These are phyloP conservation scores for Cystofilobasidium bisporidii DNA, from an alignment of 768 basidiomycete genomes.

Conservation along the genomic window DNA sequence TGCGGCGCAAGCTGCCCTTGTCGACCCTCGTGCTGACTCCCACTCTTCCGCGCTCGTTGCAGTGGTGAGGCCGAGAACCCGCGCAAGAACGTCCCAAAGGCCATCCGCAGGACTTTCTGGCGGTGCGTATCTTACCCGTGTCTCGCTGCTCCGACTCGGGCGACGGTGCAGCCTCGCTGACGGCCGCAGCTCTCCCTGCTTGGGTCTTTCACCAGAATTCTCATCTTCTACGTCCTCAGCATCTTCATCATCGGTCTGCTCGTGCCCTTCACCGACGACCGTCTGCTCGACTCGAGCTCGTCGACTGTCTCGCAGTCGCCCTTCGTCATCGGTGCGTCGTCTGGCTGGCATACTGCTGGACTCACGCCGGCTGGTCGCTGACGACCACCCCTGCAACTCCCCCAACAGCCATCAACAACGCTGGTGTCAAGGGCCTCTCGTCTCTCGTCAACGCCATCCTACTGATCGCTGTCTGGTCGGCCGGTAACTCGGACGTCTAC, in stretches of 20 bases:
- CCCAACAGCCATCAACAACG: constrained; percentile 39
- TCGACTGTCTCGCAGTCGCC: constrained; percentile 36
- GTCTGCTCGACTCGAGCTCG: constrained; percentile 29
- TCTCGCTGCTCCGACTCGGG: too few species aligned
- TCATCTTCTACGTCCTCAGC: constrained; percentile 29
- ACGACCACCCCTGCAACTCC: neutral
- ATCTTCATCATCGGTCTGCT: constrained; percentile 37
- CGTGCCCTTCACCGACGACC: constrained; percentile 33
- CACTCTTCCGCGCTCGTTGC: too few species aligned
- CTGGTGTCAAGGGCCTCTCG: constrained; percentile 38
- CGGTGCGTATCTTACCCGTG: constrained; percentile 26
- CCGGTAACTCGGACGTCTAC: constrained; percentile 41
- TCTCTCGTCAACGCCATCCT: constrained; percentile 40
- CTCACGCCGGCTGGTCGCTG: too few species aligned
- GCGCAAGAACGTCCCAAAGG: constrained; percentile 12
- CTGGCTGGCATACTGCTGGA: too few species aligned
- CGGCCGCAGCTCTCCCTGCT: neutral
- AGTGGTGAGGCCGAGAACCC: constrained; percentile 44
- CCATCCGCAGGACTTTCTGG: constrained; percentile 26
- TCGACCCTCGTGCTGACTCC: too few species aligned
- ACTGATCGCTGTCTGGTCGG: constrained; percentile 40
- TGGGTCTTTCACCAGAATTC: neutral
- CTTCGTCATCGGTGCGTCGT: constrained; percentile 32
- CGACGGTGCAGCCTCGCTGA: too few species aligned
- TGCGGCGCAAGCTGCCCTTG: too few species aligned